These are phyloP conservation scores for Pleurotus pulmonarius DNA, from an alignment of 768 basidiomycete species.

Conservation along the genomic window DNA sequence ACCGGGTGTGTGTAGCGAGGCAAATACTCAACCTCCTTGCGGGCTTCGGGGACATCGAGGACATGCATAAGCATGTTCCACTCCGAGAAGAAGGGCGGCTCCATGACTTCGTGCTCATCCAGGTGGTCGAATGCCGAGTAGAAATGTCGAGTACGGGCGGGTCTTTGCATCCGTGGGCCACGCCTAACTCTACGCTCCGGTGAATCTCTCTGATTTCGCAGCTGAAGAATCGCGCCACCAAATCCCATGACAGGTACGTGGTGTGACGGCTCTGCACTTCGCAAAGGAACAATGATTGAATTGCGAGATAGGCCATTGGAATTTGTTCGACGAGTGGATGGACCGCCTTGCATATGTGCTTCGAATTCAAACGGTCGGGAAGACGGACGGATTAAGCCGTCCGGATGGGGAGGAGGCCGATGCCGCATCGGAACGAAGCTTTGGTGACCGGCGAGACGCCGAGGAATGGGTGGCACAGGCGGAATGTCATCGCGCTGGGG, in stretches of 20 bases:
- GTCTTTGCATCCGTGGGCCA: not conserved
- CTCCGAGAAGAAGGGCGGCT: constrained; percentile 13
- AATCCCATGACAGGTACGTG: constrained; percentile 60
- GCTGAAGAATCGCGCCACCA: constrained; percentile 45
- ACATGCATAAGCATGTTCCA: constrained; percentile 11
- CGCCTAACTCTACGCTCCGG: not conserved
- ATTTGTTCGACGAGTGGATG: constrained; percentile 10
- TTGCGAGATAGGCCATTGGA: constrained; percentile 16
- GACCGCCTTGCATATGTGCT: constrained; percentile 18
- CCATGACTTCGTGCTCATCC: constrained; percentile 13
- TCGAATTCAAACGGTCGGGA: constrained; percentile 53
- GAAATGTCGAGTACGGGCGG: not conserved
- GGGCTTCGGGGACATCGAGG: not conserved
- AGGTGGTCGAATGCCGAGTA: not conserved
- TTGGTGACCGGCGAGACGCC: constrained; percentile 25
- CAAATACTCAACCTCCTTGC: constrained; percentile 43
- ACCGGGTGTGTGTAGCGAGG: constrained; percentile 63
- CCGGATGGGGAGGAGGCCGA: constrained; percentile 24
- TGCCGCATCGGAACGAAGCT: constrained; percentile 36
- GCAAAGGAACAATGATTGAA: constrained; percentile 17
- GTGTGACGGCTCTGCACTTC: constrained; percentile 42
- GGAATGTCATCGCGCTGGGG: constrained; percentile 35
- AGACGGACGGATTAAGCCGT: constrained; percentile 47
- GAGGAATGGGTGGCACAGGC: constrained; percentile 53
- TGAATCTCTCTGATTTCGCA: constrained; percentile 1